Percentiles rank a stretch among this genome's conserved stretches.
Evolutionary conservation across 179 eudicot species (phyloP).

Genomic region (Spergularia azorica): DNA sequence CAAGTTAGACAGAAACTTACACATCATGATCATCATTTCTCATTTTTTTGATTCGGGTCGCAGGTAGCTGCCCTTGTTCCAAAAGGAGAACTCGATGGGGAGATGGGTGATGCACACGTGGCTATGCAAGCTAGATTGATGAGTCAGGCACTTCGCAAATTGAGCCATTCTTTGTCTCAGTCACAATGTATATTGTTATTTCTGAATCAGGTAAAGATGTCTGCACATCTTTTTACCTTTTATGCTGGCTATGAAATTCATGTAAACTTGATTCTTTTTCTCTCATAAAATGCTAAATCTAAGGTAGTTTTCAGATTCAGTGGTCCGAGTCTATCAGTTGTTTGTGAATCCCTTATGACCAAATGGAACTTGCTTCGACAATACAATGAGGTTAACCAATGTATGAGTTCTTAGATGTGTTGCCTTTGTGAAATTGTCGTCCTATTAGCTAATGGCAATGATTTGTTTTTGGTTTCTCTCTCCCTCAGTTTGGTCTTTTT

Average conservation of each 20-base stretch:
- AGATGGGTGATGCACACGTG: constrained; percentile 99
- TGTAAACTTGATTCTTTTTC: too few species aligned
- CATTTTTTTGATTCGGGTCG: background rate
- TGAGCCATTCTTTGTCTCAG: constrained; percentile 91
- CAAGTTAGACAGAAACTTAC: background rate
- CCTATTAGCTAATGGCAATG: background rate
- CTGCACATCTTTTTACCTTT: background rate
- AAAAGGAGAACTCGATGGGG: constrained; percentile 96
- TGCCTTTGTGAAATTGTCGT: background rate
- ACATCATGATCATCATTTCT: constrained; percentile 1
- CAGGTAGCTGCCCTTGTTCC: constrained; percentile 99
- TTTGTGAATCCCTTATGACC: too few species aligned
- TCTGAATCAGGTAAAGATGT: constrained; percentile 66
- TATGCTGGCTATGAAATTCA: constrained; percentile 4
- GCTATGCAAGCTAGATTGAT: constrained; percentile 99
- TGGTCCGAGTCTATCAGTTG: too few species aligned
- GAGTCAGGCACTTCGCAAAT: constrained; percentile 99
- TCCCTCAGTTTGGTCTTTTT: background rate
- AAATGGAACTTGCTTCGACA: too few species aligned
- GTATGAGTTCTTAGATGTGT: background rate
- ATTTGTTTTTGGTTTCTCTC: background rate
- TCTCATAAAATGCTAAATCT: too few species aligned
- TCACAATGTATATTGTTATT: constrained; percentile 84
- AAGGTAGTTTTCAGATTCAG: too few species aligned
- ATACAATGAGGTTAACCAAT: too few species aligned